A percentile compares a stretch with the other conserved stretches of the same genome.
Conservation (phyloP, 1,139 yeast species). For the Saccharomyces hybrid region DNA sequence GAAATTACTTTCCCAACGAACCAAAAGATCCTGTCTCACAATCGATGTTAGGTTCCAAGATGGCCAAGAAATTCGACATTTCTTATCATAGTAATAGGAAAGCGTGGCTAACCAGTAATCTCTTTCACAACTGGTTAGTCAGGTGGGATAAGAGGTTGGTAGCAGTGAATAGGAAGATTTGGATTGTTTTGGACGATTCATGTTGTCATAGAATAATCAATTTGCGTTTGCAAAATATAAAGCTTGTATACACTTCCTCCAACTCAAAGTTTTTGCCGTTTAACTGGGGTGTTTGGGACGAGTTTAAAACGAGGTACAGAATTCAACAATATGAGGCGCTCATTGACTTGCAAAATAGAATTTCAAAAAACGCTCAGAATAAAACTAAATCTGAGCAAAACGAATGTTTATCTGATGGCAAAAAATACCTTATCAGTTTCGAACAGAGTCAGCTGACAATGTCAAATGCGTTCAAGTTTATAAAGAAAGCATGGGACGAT, state of each 20-base stretch:
- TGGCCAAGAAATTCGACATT: conserved; percentile 46
- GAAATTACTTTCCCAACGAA: conserved; percentile 36
- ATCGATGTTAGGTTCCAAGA: conserved; percentile 33
- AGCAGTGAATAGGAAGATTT: conserved; percentile 43
- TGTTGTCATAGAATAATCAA: conserved; percentile 57
- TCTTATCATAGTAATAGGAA: conserved; percentile 54
- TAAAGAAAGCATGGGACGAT: conserved; percentile 49
- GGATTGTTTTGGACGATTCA: conserved; percentile 53
- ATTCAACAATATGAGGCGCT: conserved; percentile 52
- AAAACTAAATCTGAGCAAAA: neutral
- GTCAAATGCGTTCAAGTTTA: conserved; percentile 51
- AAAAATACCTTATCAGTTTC: conserved; percentile 21
- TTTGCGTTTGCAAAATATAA: conserved; percentile 46
- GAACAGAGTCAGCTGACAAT: conserved; percentile 42
- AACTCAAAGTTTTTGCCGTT: conserved; percentile 47
- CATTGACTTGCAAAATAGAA: conserved; percentile 32
- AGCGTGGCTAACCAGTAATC: conserved; percentile 57
- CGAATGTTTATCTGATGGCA: conserved; percentile 18
- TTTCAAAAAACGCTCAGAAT: conserved; percentile 4
- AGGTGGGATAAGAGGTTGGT: conserved; percentile 50
- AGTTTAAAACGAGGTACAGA: conserved; percentile 52
- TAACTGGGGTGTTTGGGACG: conserved; percentile 59
- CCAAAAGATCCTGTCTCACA: conserved; percentile 23
- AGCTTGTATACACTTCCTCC: conserved; percentile 37
- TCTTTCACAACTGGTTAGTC: conserved; percentile 56